Conservation (phyloP, 2,329 filamentous ascomycete species). For the Pseudopithomyces maydicus region DNA sequence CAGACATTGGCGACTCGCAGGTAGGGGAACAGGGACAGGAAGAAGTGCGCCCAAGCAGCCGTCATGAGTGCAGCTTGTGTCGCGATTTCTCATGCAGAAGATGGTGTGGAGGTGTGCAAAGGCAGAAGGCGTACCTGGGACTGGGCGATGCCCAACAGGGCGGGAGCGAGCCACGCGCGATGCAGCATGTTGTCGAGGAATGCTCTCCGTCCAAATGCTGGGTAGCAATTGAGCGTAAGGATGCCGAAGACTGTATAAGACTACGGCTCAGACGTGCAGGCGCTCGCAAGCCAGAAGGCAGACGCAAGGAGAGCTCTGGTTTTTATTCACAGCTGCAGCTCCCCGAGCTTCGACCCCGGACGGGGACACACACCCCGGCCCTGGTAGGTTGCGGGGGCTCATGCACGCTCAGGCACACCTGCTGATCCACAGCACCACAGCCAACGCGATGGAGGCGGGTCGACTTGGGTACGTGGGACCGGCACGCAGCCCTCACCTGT, state of each 20-base stretch:
- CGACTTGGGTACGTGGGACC: background rate
- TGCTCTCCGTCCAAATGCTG: constrained; percentile 24
- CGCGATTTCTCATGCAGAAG: constrained; percentile 12
- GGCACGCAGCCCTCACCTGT: background rate
- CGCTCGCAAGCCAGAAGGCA: constrained; percentile 4
- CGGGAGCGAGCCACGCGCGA: constrained; percentile 37
- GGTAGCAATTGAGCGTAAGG: constrained; percentile 16
- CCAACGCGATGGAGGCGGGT: background rate
- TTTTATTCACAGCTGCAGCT: constrained; percentile 8
- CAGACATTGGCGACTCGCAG: constrained; percentile 30
- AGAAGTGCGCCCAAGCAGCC: constrained; percentile 23
- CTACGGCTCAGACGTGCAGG: constrained; percentile 20
- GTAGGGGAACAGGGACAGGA: constrained; percentile 38
- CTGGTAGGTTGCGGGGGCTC: background rate
- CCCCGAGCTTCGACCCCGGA: background rate
- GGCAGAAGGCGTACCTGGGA: constrained; percentile 26
- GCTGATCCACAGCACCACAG: background rate
- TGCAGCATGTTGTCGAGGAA: constrained; percentile 33
- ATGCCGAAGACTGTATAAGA: constrained; percentile 9
- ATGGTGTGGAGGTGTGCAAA: constrained; percentile 17
- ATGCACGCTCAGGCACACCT: constrained; percentile 5
- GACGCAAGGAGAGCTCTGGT: background rate
- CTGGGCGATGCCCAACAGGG: constrained; percentile 40
- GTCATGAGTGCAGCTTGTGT: constrained; percentile 34
- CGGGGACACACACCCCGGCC: background rate